These are phyloP conservation scores for Mimosa pudica DNA, from an alignment of 306 rosid genomes.

Conservation along the genomic window DNA sequence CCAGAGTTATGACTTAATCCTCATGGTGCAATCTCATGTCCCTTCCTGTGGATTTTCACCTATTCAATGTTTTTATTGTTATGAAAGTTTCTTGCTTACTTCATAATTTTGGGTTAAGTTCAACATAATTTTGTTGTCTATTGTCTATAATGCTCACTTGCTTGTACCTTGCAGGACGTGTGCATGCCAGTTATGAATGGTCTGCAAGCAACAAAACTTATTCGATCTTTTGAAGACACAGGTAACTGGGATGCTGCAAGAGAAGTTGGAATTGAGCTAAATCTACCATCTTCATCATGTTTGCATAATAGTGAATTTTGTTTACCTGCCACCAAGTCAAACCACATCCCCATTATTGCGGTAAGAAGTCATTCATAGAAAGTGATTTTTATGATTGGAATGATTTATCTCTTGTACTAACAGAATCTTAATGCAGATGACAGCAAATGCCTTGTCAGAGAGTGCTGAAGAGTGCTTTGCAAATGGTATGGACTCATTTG, in stretches of 20 bases:
- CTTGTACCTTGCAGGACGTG: conserved; percentile 65
- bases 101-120: background rate
- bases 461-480: conserved; percentile 89
- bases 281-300: conserved; percentile 33
- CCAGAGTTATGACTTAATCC: conserved; percentile 61
- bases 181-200: conserved; percentile 97
- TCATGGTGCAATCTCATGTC: conserved; percentile 65
- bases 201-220: conserved; percentile 82
- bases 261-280: conserved; percentile 62
- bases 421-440: conserved; percentile 69
- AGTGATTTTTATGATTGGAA: conserved; percentile 9
- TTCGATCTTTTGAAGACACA: conserved; percentile 84
- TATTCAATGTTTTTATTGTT: background rate
- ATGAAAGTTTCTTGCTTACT: too few relatives aligned
- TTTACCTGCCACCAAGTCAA: conserved; percentile 42
- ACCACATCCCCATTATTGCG: conserved; percentile 72
- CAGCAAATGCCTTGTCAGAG: conserved; percentile 88
- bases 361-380: conserved; percentile 47
- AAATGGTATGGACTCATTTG: conserved; percentile 92
- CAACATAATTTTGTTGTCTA: background rate
- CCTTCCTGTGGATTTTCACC: conserved; percentile 1
- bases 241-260: conserved; percentile 86
- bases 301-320: conserved; percentile 6
- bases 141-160: background rate
- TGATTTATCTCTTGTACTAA: background rate